These are phyloP conservation scores for Asterophora parasitica DNA, from an alignment of 768 basidiomycete genomes.

Conservation along the genomic window DNA sequence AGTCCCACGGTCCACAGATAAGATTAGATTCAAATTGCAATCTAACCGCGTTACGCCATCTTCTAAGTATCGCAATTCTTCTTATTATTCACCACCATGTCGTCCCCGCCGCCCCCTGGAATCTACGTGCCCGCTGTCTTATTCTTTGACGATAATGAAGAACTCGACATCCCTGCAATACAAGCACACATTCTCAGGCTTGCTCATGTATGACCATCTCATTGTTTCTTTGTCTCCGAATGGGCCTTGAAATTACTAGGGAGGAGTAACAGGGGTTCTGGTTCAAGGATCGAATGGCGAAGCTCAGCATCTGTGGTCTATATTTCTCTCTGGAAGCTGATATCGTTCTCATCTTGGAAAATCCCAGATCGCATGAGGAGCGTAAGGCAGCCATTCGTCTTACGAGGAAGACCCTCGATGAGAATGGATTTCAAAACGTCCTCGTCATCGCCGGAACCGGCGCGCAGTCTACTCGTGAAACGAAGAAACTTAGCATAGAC, in stretches of 20 bases:
- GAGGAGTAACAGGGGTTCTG: conserved; percentile 67
- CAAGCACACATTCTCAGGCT: conserved; percentile 68
- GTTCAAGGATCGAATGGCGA: conserved; percentile 75
- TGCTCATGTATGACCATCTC: conserved; percentile 47
- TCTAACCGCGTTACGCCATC: too few relatives aligned
- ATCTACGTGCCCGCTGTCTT: conserved; percentile 78
- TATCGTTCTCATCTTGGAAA: not conserved
- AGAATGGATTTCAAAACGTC: conserved; percentile 61
- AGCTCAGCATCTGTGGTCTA: conserved; percentile 57
- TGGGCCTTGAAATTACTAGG: conserved; percentile 36
- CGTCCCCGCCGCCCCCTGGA: conserved; percentile 54
- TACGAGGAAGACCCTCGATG: conserved; percentile 68
- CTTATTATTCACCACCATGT: conserved; percentile 13
- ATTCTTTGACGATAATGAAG: conserved; percentile 65
- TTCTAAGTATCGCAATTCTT: too few relatives aligned
- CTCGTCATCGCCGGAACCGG: conserved; percentile 83
- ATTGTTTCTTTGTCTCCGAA: conserved; percentile 12
- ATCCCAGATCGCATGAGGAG: conserved; percentile 55
- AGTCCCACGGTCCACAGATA: conserved; percentile 5
- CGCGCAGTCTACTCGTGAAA: conserved; percentile 74
- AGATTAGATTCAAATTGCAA: conserved; percentile 24
- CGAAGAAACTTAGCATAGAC: conserved; percentile 60
- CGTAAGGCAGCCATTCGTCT: conserved; percentile 57
- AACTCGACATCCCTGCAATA: conserved; percentile 64
- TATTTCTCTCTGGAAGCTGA: not conserved